Percentiles rank a stretch among this genome's conserved stretches.
Conservation (phyloP, 139 green algal genomes). For the Micractinium sp. region DNA sequence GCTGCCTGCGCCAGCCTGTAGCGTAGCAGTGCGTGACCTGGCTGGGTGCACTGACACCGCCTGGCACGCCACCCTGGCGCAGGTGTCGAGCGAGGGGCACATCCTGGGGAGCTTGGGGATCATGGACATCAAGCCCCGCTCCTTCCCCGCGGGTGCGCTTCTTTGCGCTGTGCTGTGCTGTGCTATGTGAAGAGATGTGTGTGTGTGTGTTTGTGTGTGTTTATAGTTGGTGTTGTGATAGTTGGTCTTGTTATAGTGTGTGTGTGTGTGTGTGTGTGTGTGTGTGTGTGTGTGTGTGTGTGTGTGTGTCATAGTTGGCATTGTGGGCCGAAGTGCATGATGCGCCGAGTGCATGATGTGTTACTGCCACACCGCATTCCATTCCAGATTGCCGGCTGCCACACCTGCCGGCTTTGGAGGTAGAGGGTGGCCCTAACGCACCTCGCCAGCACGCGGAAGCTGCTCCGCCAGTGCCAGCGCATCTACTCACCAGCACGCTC, state of each 20-base stretch:
- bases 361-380: not conserved
- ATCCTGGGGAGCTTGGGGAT: conserved; percentile 10
- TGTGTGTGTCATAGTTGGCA: too few relatives aligned
- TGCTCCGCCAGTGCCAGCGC: not conserved
- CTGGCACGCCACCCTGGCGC: too few relatives aligned
- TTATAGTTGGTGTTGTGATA: too few relatives aligned
- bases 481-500: not conserved
- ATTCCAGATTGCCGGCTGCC: not conserved
- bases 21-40: not conserved
- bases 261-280: too few relatives aligned
- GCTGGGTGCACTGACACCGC: too few relatives aligned
- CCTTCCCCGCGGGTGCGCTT: conserved; percentile 13
- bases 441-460: too few relatives aligned
- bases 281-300: too few relatives aligned
- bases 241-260: too few relatives aligned
- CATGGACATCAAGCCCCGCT: conserved; percentile 24
- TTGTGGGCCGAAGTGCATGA: too few relatives aligned
- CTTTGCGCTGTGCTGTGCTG: not conserved
- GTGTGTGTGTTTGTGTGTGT: too few relatives aligned
- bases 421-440: not conserved
- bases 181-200: too few relatives aligned
- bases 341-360: too few relatives aligned
- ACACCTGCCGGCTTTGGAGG: not conserved
- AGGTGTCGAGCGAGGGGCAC: conserved; percentile 21
- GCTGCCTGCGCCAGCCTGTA: not conserved